Evolutionary conservation across 768 basidiomycete species (phyloP), one percentile per base, ranked within the genome.

Genomic region (Clitopilus hobsonii): DNA sequence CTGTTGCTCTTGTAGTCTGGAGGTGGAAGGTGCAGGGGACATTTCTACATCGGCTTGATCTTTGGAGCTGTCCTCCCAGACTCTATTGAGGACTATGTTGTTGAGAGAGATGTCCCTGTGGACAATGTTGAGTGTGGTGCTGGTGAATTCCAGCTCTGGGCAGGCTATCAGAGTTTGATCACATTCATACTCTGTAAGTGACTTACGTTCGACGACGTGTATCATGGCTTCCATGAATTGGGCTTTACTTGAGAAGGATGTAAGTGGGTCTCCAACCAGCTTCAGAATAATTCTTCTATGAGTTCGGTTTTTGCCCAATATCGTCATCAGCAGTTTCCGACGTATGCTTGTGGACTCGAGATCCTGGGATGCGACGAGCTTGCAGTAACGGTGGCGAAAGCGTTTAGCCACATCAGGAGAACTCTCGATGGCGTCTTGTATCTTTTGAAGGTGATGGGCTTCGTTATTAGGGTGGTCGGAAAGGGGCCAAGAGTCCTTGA

Each of bases 401-500:
- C 8, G 16, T 16, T 32, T 32, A 7, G 7, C 8, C 7, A 7
- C 7, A 7, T 32, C 30, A 32, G 30, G 30, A 7, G 30, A 7
- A 32, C 30, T 32, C 16, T 32, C 16, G 16, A 32, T 32, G 30
- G 30, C 16, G 8, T 32, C 8, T 24, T 16, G 6, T 5, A 52
- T n/a, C 20, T 27, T 30, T 20, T 52, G 13, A 5, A 52, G 51
- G 23, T 30, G 20, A 20, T 25, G 14, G 25, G 29, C 27, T 18
- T 51, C 51, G 2, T 16, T 28, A 5, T 52, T 20, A n/a, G 32
- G 27, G 24, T 29, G 50, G 18, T 29, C 11, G n/a, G 20, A 24
- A 27, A 29, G 50, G 24, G 29, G 7, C 50, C 50, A 51, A 4
- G 50, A 51, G 23, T 51, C 50, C 50, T 51, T 51, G 27, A 51